A percentile compares a stretch with the other conserved stretches of the same genome.
Conservation (phyloP, 345 rosid genomes). For the Eucalyptus camaldulensis region DNA sequence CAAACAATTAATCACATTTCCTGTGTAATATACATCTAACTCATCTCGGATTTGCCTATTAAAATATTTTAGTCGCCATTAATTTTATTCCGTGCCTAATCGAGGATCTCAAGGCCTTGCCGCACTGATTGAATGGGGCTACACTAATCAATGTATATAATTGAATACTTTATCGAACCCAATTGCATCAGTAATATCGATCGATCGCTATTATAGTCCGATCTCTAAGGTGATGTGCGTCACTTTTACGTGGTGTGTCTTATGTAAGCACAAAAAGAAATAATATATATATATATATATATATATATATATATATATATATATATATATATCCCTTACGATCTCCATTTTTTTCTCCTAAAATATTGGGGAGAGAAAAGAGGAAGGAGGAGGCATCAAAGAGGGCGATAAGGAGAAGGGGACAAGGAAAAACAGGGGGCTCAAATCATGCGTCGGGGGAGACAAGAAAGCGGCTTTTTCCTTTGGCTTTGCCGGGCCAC, state of each 20-base stretch:
- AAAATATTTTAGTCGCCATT: not conserved
- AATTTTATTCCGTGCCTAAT: not conserved
- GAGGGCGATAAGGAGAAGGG: not conserved
- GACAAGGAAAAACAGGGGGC: not conserved
- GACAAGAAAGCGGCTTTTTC: not conserved
- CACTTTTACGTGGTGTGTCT: not conserved
- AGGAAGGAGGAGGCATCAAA: not conserved
- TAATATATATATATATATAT: not conserved
- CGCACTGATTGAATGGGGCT: not conserved
- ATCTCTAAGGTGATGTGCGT: not conserved
- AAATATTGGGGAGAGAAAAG: not conserved
- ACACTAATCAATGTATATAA: not conserved
- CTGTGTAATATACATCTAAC: not conserved
- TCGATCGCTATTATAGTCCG: not conserved
- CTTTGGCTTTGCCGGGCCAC: not conserved
- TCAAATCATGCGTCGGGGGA: not conserved
- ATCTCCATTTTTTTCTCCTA: not conserved
- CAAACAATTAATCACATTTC: not conserved
- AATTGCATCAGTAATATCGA: fast-evolving
- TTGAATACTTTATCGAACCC: not conserved
- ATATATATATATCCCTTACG: not conserved
- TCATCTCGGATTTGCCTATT: fast-evolving
- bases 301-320: no score
- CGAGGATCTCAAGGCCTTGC: not conserved
- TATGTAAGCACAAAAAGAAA: not conserved